These are phyloP conservation scores for Cercophora samala DNA, from an alignment of 495 filamentous ascomycete species.

Conservation along the genomic window DNA sequence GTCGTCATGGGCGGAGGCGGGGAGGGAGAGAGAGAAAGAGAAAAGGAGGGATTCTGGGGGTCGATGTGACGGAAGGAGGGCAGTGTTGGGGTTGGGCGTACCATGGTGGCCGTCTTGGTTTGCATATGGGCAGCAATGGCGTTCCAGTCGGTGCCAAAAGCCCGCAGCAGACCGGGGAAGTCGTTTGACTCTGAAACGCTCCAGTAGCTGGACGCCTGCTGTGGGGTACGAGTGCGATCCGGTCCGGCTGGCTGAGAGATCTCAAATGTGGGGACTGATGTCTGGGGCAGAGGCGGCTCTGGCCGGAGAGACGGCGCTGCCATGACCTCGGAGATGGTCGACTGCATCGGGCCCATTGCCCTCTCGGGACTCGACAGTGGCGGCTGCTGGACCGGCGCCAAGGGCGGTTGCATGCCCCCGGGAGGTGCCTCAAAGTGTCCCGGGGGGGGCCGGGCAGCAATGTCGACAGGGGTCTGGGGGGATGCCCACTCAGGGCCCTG, in stretches of 20 bases:
- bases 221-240: slow-evolving; percentile 48
- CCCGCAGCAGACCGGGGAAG: slow-evolving; percentile 69
- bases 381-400: slow-evolving; percentile 33
- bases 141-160: slow-evolving; percentile 87
- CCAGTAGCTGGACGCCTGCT: slow-evolving; percentile 90
- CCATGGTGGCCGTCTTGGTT: slow-evolving; percentile 93
- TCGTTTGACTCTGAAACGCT: slow-evolving; percentile 86
- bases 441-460: slow-evolving; percentile 28
- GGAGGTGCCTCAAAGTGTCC: slow-evolving; percentile 37
- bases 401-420: slow-evolving; percentile 40
- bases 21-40: slow-evolving; percentile 2
- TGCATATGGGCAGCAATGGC: slow-evolving; percentile 83
- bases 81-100: slow-evolving; percentile 40
- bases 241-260: slow-evolving; percentile 36
- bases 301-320: slow-evolving; percentile 48
- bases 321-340: slow-evolving; percentile 47
- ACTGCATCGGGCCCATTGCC: slow-evolving; percentile 28
- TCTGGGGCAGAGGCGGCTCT: slow-evolving; percentile 41
- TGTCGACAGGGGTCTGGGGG: slow-evolving; percentile 34
- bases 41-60: slow-evolving; percentile 7
- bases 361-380: slow-evolving; percentile 39
- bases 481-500: slow-evolving; percentile 39
- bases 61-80: no score
- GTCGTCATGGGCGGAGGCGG: background rate
- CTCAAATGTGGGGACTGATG: slow-evolving; percentile 41